Percentiles rank a stretch among this genome's conserved stretches.
These are phyloP conservation scores for Fusarium annulatum DNA, from an alignment of 2,329 filamentous ascomycete species.

Conservation along the genomic window DNA sequence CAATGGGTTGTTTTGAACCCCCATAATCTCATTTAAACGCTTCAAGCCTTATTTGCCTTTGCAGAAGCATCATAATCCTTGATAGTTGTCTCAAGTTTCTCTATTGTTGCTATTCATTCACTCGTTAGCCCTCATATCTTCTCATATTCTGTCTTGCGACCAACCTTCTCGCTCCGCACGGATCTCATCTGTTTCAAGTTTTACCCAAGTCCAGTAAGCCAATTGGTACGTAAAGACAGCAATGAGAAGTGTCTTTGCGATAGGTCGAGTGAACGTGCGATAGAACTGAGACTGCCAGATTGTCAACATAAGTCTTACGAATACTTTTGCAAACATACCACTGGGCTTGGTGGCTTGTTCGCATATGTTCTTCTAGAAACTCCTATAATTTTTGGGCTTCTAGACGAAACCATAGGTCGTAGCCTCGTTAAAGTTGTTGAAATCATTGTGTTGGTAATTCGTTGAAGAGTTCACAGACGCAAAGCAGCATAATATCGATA, in stretches of 20 bases:
- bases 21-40: not conserved
- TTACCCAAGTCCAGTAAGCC: slow-evolving; percentile 79
- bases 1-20: not conserved
- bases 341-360: slow-evolving; percentile 44
- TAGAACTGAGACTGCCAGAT: slow-evolving; percentile 72
- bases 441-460: slow-evolving; percentile 13
- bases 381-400: not conserved
- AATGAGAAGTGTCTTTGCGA: slow-evolving; percentile 78
- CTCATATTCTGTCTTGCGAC: slow-evolving; percentile 29
- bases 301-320: not conserved
- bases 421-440: slow-evolving; percentile 19
- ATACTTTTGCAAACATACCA: slow-evolving; percentile 31
- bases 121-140: slow-evolving; percentile 20
- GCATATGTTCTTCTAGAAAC: slow-evolving; percentile 35
- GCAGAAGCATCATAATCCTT: slow-evolving; percentile 48
- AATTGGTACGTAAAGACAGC: slow-evolving; percentile 83
- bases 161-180: slow-evolving; percentile 68
- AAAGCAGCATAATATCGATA: slow-evolving; percentile 16
- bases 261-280: slow-evolving; percentile 77
- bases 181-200: slow-evolving; percentile 78
- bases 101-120: slow-evolving; percentile 47
- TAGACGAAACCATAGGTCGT: slow-evolving; percentile 21
- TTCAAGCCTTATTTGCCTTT: slow-evolving; percentile 35
- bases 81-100: slow-evolving; percentile 53
- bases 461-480: not conserved